Conservation (phyloP, 805 yeast genomes). For the Metahyphopichia silvanorum region DNA sequence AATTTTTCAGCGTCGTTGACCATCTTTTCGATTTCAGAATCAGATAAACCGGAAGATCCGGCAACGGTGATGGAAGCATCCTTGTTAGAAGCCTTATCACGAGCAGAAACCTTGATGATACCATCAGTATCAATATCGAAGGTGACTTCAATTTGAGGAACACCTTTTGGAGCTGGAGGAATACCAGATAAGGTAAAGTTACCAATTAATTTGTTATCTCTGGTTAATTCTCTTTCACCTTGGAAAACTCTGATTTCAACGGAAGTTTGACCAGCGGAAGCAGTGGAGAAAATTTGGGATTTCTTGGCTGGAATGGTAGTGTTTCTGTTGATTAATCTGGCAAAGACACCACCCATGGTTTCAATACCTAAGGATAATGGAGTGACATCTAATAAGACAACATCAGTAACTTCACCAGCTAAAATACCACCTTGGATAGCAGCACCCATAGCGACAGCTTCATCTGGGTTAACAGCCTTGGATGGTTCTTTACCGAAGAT, state of each 20-base stretch:
- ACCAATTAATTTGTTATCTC: slow-evolving; percentile 97
- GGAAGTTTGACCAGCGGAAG: slow-evolving; percentile 94
- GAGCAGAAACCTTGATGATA: slow-evolving; percentile 91
- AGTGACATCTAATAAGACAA: slow-evolving; percentile 82
- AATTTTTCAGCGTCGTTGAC: slow-evolving; percentile 86
- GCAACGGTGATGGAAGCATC: slow-evolving; percentile 95
- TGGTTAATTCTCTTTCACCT: slow-evolving; percentile 97
- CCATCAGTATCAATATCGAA: slow-evolving; percentile 98
- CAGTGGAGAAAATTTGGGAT: slow-evolving; percentile 94
- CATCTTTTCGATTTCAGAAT: slow-evolving; percentile 86
- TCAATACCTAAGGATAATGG: slow-evolving; percentile 93
- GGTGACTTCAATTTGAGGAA: slow-evolving; percentile 90
- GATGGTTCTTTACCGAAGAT: slow-evolving; percentile 83
- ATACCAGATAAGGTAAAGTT: slow-evolving; percentile 94
- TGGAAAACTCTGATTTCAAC: slow-evolving; percentile 98
- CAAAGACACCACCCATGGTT: slow-evolving; percentile 97
- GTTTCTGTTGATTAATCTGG: slow-evolving; percentile 86
- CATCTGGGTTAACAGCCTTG: slow-evolving; percentile 92
- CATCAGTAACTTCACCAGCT: slow-evolving; percentile 93
- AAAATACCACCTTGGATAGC: slow-evolving; percentile 97
- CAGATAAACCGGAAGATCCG: slow-evolving; percentile 91
- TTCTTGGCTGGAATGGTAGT: slow-evolving; percentile 96
- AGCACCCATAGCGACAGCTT: slow-evolving; percentile 94
- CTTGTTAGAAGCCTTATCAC: slow-evolving; percentile 90
- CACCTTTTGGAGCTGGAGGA: slow-evolving; percentile 95